A percentile compares a stretch with the other conserved stretches of the same genome.
Conservation (phyloP, 495 filamentous ascomycete genomes). For the Durotheca rogersii region DNA sequence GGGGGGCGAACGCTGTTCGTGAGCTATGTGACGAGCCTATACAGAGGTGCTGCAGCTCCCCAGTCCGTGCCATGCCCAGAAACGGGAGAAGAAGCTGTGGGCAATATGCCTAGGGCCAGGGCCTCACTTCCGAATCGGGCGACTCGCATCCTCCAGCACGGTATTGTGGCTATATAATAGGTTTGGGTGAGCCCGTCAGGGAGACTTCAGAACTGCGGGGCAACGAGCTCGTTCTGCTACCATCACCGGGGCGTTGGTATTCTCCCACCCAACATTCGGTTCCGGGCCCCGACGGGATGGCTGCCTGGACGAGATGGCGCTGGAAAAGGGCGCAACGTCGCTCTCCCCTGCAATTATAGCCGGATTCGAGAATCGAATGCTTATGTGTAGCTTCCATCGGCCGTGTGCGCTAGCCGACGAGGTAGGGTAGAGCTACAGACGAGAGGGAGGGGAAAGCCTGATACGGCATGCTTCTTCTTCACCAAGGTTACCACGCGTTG, state of each 20-base stretch:
- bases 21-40: constrained; percentile 22
- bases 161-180: constrained; percentile 26
- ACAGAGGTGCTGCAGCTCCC: constrained; percentile 13
- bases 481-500: constrained; percentile 25
- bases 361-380: constrained; percentile 19
- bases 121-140: constrained; percentile 30
- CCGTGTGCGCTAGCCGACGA: constrained; percentile 20
- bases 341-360: constrained; percentile 26
- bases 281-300: constrained; percentile 19
- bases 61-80: constrained; percentile 16
- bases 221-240: constrained; percentile 11
- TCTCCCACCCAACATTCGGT: constrained; percentile 25
- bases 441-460: not conserved
- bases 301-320: constrained; percentile 5
- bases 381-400: constrained; percentile 16
- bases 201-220: constrained; percentile 22
- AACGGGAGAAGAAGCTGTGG: constrained; percentile 20
- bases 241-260: constrained; percentile 17
- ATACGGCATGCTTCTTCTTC: constrained; percentile 21
- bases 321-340: constrained; percentile 20
- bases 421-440: constrained; percentile 26
- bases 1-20: constrained; percentile 26
- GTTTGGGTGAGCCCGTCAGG: constrained; percentile 27
- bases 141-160: constrained; percentile 31
- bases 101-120: constrained; percentile 17